These are phyloP conservation scores for Cytauxzoon felis DNA, from an alignment of 169 alveolate species.

Conservation along the genomic window DNA sequence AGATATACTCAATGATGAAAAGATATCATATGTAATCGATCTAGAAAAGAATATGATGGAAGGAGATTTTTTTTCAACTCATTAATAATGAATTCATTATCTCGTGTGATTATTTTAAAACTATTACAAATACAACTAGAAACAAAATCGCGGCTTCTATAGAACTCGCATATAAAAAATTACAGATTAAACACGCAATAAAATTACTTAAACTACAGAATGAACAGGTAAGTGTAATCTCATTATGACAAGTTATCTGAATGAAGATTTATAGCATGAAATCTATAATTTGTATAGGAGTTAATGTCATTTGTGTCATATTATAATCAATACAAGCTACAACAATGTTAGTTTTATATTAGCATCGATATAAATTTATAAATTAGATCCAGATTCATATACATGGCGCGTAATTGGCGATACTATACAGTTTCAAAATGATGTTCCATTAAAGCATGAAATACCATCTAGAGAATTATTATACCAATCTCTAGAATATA, in stretches of 20 bases:
- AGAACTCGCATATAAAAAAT: conserved; percentile 52
- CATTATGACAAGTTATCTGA: no score
- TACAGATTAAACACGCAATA: conserved; percentile 34
- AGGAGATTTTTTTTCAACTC: conserved; percentile 56
- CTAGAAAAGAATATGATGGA: conserved; percentile 74
- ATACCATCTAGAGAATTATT: conserved; percentile 51
- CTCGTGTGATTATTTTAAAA: conserved; percentile 43
- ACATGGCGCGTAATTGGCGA: conserved; percentile 40
- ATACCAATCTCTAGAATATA: conserved; percentile 22
- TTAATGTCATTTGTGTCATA: conserved; percentile 31
- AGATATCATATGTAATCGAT: conserved; percentile 59
- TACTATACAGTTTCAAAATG: conserved; percentile 25
- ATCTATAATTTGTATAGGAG: conserved; percentile 21
- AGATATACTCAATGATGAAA: conserved; percentile 15
- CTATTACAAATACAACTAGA: conserved; percentile 60
- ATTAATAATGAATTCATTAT: not conserved
- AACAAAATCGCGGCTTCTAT: conserved; percentile 69
- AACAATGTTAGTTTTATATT: conserved; percentile 29
- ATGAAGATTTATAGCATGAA: no score
- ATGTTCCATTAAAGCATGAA: conserved; percentile 1
- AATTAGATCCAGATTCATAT: conserved; percentile 16
- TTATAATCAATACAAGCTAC: conserved; percentile 46
- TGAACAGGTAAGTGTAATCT: conserved; percentile 48
- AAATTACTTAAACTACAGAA: conserved; percentile 46
- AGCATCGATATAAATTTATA: conserved; percentile 10